Percentiles rank a stretch among this genome's conserved stretches.
phyloP scores from a whole-genome alignment of 192 early-diverging fungal genomes.

The Coemansia reversa region DNA sequence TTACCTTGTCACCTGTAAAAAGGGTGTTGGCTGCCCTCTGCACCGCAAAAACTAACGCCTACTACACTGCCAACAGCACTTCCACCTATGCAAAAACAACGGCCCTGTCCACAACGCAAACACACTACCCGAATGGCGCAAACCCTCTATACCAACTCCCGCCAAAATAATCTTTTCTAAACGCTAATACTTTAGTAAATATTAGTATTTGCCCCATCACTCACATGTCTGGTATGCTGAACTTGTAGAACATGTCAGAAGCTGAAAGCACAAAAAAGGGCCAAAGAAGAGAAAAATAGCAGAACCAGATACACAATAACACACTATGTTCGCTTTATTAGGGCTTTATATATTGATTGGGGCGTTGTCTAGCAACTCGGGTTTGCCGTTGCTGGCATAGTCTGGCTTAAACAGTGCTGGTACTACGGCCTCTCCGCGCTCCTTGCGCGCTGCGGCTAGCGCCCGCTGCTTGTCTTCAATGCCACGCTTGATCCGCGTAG shows the following conservation, averaged over 20 bases:
- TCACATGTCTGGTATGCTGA: neutral
- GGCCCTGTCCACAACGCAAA: too few relatives aligned
- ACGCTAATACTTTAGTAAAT: too few relatives aligned
- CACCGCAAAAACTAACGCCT: too few relatives aligned
- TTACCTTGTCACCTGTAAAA: too few relatives aligned
- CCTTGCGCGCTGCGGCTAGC: constrained; percentile 53
- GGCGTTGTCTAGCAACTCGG: constrained; percentile 48
- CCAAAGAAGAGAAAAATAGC: neutral
- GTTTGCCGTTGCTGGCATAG: constrained; percentile 43
- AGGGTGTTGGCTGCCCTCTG: too few relatives aligned
- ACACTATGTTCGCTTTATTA: neutral
- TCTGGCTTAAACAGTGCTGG: constrained; percentile 63
- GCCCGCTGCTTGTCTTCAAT: constrained; percentile 70
- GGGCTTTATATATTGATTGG: constrained; percentile 32
- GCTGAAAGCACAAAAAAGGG: constrained; percentile 10
- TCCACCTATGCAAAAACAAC: too few relatives aligned
- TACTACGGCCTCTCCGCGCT: constrained; percentile 53
- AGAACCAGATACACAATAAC: neutral
- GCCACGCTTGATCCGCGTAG: constrained; percentile 63
- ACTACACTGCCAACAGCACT: too few relatives aligned
- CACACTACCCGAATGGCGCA: too few relatives aligned
- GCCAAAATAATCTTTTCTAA: too few relatives aligned
- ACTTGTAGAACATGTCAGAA: neutral
- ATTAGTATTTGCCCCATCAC: too few relatives aligned
- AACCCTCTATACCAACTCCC: too few relatives aligned